Evolutionary conservation across 1,284 basidiomycete species (phyloP).

Genomic region (Cutaneotrichosporon sp.): DNA sequence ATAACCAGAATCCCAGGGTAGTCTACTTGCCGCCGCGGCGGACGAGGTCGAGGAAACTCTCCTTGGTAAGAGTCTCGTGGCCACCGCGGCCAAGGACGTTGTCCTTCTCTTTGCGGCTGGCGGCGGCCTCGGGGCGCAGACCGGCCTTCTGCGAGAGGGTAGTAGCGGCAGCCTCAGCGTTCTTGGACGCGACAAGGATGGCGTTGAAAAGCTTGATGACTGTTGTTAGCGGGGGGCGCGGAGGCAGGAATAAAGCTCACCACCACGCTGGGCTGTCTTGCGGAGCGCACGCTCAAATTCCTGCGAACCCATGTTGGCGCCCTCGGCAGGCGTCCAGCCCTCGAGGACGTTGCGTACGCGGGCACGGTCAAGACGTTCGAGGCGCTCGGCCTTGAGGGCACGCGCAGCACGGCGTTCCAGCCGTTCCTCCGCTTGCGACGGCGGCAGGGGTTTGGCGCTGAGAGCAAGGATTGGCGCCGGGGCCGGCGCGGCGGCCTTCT

Average conservation of each 20-base stretch:
- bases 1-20: no score
- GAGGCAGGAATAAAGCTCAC: conserved; percentile 32
- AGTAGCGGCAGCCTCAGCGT: conserved; percentile 31
- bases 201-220: conserved; percentile 51
- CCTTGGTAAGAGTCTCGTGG: conserved; percentile 46
- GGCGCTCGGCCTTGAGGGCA: conserved; percentile 36
- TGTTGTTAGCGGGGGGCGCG: conserved; percentile 9
- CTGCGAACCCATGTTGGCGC: conserved; percentile 32
- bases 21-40: conserved; percentile 20
- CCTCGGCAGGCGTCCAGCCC: conserved; percentile 38
- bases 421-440: conserved; percentile 28
- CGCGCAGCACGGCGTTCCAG: conserved; percentile 32
- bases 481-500: conserved; percentile 9
- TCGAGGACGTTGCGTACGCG: conserved; percentile 43
- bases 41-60: conserved; percentile 50
- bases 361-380: conserved; percentile 43
- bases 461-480: conserved; percentile 39
- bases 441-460: conserved; percentile 33
- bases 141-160: conserved; percentile 30
- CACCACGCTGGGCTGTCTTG: conserved; percentile 49
- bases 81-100: conserved; percentile 46
- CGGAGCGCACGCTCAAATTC: conserved; percentile 48
- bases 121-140: conserved; percentile 34
- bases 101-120: conserved; percentile 45
- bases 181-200: conserved; percentile 44